These are phyloP conservation scores for Cicer pinnatifidum DNA, from an alignment of 306 rosid genomes.

Conservation along the genomic window DNA sequence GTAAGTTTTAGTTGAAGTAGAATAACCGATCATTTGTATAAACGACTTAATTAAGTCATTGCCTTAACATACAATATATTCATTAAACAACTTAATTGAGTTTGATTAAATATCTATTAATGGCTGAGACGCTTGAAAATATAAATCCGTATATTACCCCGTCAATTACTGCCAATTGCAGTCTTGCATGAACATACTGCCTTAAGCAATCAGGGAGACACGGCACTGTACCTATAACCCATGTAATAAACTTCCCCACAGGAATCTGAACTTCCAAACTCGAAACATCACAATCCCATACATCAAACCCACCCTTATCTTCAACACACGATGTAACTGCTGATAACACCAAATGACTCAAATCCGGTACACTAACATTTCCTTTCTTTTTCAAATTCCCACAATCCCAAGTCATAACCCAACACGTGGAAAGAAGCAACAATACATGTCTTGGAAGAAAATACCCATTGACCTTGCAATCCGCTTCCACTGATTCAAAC, in stretches of 20 bases:
- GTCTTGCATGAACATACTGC: slow-evolving; percentile 64
- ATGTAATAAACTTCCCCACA: slow-evolving; percentile 67
- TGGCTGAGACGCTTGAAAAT: background rate
- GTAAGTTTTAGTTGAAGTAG: background rate
- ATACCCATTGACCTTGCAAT: slow-evolving; percentile 67
- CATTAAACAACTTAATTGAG: background rate
- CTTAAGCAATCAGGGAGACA: slow-evolving; percentile 70
- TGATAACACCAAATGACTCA: slow-evolving; percentile 67
- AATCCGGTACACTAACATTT: slow-evolving; percentile 59
- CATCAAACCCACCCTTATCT: slow-evolving; percentile 52
- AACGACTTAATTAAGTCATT: background rate
- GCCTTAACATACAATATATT: background rate
- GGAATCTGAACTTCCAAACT: slow-evolving; percentile 69
- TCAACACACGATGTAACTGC: slow-evolving; percentile 59
- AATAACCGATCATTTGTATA: too few relatives aligned
- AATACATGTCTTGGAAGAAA: slow-evolving; percentile 62
- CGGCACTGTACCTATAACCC: slow-evolving; percentile 74
- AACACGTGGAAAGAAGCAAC: slow-evolving; percentile 71
- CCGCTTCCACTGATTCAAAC: slow-evolving; percentile 64
- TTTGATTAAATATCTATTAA: background rate
- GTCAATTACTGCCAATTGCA: slow-evolving; percentile 47
- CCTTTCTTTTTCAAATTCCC: slow-evolving; percentile 49
- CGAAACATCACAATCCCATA: slow-evolving; percentile 62
- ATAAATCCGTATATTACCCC: slow-evolving; percentile 56
- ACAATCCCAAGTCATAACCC: slow-evolving; percentile 72